These are phyloP conservation scores for Monosporascus sp. DNA, from an alignment of 2,329 filamentous ascomycete genomes.

Conservation along the genomic window DNA sequence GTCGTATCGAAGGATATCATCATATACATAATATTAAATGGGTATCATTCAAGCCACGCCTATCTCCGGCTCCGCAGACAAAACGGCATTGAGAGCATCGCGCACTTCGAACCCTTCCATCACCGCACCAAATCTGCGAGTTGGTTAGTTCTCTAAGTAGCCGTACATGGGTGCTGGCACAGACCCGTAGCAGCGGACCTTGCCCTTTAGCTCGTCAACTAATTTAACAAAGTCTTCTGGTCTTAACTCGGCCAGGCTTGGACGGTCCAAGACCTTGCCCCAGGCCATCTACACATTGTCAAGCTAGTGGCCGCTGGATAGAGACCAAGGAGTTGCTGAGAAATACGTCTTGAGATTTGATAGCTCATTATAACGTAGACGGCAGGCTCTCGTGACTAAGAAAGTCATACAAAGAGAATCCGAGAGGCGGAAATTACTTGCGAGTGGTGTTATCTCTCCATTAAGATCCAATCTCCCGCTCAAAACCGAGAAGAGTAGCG, in stretches of 20 bases:
- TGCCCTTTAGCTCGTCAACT: conserved; percentile 67
- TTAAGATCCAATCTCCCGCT: conserved; percentile 78
- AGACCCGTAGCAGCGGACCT: conserved; percentile 90
- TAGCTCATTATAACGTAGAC: no score
- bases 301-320: neutral
- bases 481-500: conserved; percentile 73
- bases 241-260: conserved; percentile 61
- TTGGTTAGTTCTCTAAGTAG: conserved; percentile 8
- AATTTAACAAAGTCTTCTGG: conserved; percentile 65
- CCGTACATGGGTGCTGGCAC: conserved; percentile 27
- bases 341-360: neutral
- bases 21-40: neutral
- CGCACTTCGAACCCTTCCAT: conserved; percentile 65
- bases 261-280: conserved; percentile 71
- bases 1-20: no score
- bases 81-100: conserved; percentile 70
- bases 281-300: conserved; percentile 62
- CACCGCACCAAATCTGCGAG: conserved; percentile 54
- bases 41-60: conserved; percentile 9
- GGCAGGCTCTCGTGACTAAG: neutral
- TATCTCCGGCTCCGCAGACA: conserved; percentile 51
- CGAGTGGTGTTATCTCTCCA: conserved; percentile 84
- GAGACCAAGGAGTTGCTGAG: neutral
- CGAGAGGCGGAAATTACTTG: neutral
- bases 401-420: neutral